These are phyloP conservation scores for Piromyces sp. DNA, from an alignment of 192 early-diverging fungal species.

Conservation along the genomic window DNA sequence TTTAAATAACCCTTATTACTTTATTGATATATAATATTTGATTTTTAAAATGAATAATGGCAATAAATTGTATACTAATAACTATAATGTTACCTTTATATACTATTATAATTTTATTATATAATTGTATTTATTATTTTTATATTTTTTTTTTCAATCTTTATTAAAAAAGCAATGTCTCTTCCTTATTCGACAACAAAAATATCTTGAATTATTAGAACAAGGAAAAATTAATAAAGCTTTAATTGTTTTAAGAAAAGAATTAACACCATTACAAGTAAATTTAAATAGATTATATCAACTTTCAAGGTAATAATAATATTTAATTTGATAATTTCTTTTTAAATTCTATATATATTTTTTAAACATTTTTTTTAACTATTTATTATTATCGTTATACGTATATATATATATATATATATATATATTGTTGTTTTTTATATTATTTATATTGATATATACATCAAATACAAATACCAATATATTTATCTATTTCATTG, in stretches of 20 bases:
- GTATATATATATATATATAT: no score
- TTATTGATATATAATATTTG: background rate
- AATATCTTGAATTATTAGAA: constrained; percentile 78
- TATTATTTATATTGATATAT: background rate
- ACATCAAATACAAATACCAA: no score
- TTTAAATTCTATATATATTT: background rate
- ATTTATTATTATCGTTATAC: no score
- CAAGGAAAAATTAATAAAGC: constrained; percentile 47
- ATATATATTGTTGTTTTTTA: no score
- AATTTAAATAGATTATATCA: constrained; percentile 54
- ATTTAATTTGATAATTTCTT: background rate
- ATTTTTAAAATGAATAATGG: background rate
- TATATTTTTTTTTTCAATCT: no score
- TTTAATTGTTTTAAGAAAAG: constrained; percentile 54
- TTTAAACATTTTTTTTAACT: no score
- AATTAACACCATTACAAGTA: constrained; percentile 52
- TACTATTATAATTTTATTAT: background rate
- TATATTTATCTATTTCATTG: no score
- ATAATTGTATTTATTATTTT: no score
- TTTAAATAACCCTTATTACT: background rate
- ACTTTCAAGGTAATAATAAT: constrained; percentile 43
- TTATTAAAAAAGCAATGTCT: constrained; percentile 1
- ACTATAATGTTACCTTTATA: no score
- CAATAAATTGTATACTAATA: background rate
- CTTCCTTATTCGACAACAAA: constrained; percentile 74